Evolutionary conservation across 2,329 filamentous ascomycete species (phyloP), one percentile per base, ranked within the genome.

Genomic region (Zymoseptoria brevis): DNA sequence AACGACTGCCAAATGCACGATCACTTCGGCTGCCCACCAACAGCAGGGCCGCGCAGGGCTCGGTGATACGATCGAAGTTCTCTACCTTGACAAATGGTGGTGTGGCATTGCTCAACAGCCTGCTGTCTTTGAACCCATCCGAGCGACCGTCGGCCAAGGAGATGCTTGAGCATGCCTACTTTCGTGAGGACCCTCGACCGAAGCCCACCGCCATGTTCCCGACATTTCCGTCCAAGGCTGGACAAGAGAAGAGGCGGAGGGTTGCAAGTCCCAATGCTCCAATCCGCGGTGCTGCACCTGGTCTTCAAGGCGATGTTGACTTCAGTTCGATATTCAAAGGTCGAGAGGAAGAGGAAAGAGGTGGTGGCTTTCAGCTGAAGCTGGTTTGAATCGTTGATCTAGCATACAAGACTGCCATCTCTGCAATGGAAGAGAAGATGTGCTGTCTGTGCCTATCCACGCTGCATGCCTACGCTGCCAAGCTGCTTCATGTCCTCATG

Each of bases 151-250:
- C 82, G 1, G 90, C 93, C 1, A 78, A 78, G 54, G 83, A 91
- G 60, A 86, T 95, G 72, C 80, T 97, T 41, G 77, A 81, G 53
- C 90, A 96, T 73, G 80, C 85, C 41, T 99, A 96, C 74, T 99
- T 99, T 74, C 79, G 74, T 19, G 92, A 97, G 75, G 88, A 95
- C 66, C 94, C 94, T 0, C 88, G 88, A 61, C 90, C 92, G 1
- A 97, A 97, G 76, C 86, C 87, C 7, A 88, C 90, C 71, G 88
- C 87, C 68, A 87, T 99, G 86, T 97, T 99, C 71, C 94, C 94
- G 2, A 97, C 94, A 0, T 99, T 97, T 72, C 94, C 94, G 0
- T 94, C 89, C 68, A 96, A 96, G 74, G 94, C 94, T 0, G 90
- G 91, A 1, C 88, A 94, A 78, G 94, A 99, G 79, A 87, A 86